phyloP scores from a whole-genome alignment of 2,329 filamentous ascomycete species.

The Claviceps pazoutovae region DNA sequence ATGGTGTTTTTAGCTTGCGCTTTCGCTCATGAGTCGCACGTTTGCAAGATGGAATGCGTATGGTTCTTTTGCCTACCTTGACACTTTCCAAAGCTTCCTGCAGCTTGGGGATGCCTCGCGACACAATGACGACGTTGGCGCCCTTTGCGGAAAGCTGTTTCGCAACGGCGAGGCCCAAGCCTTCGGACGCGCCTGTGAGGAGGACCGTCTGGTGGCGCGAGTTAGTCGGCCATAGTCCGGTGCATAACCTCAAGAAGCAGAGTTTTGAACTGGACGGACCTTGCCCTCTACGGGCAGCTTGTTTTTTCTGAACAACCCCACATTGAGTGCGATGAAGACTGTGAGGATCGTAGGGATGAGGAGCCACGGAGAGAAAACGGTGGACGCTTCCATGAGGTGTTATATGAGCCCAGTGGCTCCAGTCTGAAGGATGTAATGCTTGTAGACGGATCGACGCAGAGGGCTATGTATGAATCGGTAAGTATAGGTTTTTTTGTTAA shows the following conservation, averaged over 20 bases:
- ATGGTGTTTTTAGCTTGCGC: background rate
- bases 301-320: conserved; percentile 58
- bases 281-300: conserved; percentile 75
- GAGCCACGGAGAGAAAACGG: conserved; percentile 10
- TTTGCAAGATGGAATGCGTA: too few species aligned
- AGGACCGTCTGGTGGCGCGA: conserved; percentile 54
- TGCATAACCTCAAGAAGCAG: background rate
- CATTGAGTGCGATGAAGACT: conserved; percentile 26
- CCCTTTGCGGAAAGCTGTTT: conserved; percentile 67
- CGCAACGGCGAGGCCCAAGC: conserved; percentile 70
- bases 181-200: conserved; percentile 83
- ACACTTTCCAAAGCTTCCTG: conserved; percentile 53
- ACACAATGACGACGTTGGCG: conserved; percentile 74
- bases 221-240: background rate
- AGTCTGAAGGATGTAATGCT: background rate
- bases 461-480: background rate
- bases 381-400: conserved; percentile 4
- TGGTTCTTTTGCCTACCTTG: conserved; percentile 29
- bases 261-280: conserved; percentile 33
- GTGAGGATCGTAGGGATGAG: conserved; percentile 18
- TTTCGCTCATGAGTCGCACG: conserved; percentile 1
- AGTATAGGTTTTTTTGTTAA: too few species aligned
- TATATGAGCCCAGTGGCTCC: background rate
- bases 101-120: conserved; percentile 64
- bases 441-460: background rate